Base-by-base conservation (phyloP, 768 basidiomycete genomes). In the Candolleomyces aberdarensis region DNA sequence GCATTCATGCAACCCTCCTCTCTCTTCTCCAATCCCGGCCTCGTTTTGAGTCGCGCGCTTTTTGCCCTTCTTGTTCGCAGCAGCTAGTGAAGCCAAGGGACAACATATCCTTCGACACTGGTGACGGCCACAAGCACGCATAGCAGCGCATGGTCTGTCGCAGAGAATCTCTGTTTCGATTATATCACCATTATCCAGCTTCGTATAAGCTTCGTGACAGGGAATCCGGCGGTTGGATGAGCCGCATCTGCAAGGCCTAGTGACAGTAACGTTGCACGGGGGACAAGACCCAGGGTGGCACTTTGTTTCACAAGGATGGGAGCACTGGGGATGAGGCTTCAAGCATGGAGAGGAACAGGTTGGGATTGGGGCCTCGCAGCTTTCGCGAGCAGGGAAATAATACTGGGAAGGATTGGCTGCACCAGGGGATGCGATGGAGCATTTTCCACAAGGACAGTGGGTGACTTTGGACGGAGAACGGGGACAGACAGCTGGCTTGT, bases 191-290 rank as follows among this genome's bases (percentile, higher is more conserved):
- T 68, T 71, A 22, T 31, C 31, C 19, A 31, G 10, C 13, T 39
- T 56, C 19, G 22, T 46, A 48, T 75, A 74, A 14, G 80, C 71
- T 52, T 75, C 77, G 63, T 74, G 74, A 70, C 96, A 98, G 3
- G 77, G 71, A 14, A 87, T 74, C 20, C 79, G 68, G 58, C 72
- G 76, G 5, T 77, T 87, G 2, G 86, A 88, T 17, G 83, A 78
- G 0, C 95, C 96, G 63, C 97, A 98, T 32, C 97, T 82, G 71
- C 97, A 99, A 3, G 91, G 89, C 6, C 89, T 79, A 4, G 86
- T 82, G 46, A 95, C 80, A 49, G 78, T 74, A 54, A 89, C 83
- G 1, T 73, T 70, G 72, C 96, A 98, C 0, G 94, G 91, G 0
- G 89, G 88, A 66, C 96, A 98, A 0, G 82, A 71, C 0, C 89